Evolutionary conservation across 257 asterid species (phyloP), one percentile per base, ranked within the genome.

Genomic region (Marsdenia floribunda): DNA sequence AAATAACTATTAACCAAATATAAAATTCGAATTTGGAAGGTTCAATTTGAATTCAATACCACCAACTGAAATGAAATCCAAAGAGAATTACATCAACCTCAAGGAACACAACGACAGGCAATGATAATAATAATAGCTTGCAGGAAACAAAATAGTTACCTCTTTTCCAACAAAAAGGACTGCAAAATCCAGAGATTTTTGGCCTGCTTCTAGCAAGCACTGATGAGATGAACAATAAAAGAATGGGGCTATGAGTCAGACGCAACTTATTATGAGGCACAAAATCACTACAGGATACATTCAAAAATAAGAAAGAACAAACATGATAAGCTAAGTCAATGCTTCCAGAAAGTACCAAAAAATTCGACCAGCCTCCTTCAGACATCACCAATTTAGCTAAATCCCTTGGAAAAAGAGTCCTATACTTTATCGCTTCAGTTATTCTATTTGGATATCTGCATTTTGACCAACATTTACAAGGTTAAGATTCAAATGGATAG

Each of bases 281-380:
- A 49, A 53, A 71, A 29, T 70, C 0, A 26, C 22, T 14, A 70
- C 68, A 70, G 66, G 59, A 68, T 18, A 29, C 68, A 59, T 52
- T 40, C 71, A 71, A 58, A 29, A 73, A 54, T 50, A 55, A 35
- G 72, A 19, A 22, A 71, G 55, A 49, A 18, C 24, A 24, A 54
- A 52, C 22, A 38, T n/a, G 49, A 19, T 66, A 53, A 26, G 29
- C 0, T 18, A 57, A 6, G 63, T 29, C 37, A 22, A 65, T 21
- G 40, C 60, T 15, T 42, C 61, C 53, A 60, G 35, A 37, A 33
- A 8, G 65, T 80, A 93, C 98, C 97, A 93, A 83, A 78, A 87
- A 82, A 79, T 85, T 83, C 9, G 91, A 87, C 98, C 96, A 93
- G 66, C 98, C 94, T 54, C 98, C 98, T 80, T 88, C 86, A 68